These are phyloP conservation scores for Nakazawaea wyomingensis DNA, from an alignment of 805 yeast genomes.

Conservation along the genomic window DNA sequence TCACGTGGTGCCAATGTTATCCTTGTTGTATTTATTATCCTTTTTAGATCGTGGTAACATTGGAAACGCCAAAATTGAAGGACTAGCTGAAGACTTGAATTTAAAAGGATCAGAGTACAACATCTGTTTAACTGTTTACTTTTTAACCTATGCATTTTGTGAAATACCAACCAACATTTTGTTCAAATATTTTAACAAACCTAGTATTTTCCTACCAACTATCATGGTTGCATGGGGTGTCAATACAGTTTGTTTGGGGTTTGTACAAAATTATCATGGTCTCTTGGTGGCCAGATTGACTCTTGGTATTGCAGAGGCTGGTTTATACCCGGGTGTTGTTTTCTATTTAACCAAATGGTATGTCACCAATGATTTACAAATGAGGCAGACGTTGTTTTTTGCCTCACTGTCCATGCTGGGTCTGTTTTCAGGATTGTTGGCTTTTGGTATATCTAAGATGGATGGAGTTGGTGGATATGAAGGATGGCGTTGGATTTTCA, in stretches of 20 bases:
- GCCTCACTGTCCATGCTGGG: conserved; percentile 49
- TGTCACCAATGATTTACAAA: conserved; percentile 42
- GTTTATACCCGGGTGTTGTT: conserved; percentile 44
- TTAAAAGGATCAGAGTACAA: conserved; percentile 35
- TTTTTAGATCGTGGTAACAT: conserved; percentile 51
- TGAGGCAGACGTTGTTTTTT: conserved; percentile 43
- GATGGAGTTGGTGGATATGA: conserved; percentile 16
- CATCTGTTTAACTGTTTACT: conserved; percentile 39
- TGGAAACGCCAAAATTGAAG: conserved; percentile 56
- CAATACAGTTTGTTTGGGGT: conserved; percentile 37
- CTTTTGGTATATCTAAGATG: conserved; percentile 35
- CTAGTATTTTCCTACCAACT: conserved; percentile 24
- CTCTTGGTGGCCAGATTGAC: conserved; percentile 42
- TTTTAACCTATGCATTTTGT: conserved; percentile 39
- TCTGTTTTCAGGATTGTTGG: conserved; percentile 53
- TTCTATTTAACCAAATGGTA: conserved; percentile 44
- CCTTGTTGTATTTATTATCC: conserved; percentile 38
- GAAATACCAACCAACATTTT: conserved; percentile 33
- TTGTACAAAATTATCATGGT: conserved; percentile 35
- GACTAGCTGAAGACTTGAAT: conserved; percentile 36
- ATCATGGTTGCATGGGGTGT: conserved; percentile 31
- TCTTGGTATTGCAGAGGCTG: conserved; percentile 48
- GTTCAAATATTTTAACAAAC: conserved; percentile 30
- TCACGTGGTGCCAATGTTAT: conserved; percentile 37
- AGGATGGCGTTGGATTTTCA: conserved; percentile 44